Evolutionary conservation across 352 stramenopile genomes (phyloP), one percentile per base, ranked within the genome.

Genomic region (Halophytophthora polymorphica): DNA sequence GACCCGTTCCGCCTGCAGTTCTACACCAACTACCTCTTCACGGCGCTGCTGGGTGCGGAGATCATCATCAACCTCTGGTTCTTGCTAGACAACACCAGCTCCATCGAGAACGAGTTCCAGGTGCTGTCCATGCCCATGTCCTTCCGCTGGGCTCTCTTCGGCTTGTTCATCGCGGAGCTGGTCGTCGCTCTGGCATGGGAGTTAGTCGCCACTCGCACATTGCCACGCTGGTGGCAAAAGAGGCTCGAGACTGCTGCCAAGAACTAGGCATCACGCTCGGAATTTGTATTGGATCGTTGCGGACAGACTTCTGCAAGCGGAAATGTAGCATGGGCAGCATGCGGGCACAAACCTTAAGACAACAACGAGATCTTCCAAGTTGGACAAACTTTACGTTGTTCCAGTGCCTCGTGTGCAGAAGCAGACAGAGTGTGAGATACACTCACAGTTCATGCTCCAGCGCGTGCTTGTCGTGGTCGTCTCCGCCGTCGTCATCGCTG

Each of bases 1-100:
- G 66, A 78, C 42, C 55, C 52, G 15, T 83, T 78, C 45, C 69
- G 72, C 19, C 33, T 65, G 46, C 61, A 60, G 8, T 58, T 73
- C 25, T 83, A 71, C 58, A 69, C 60, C 31, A 69, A 78, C 51
- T 42, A 45, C 39, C 25, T 56, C 21, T 77, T 65, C 60, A 56
- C 64, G 21, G 51, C 71, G 31, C 21, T 50, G 5, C 47, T 44
- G 13, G 45, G 53, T 15, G 31, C 70, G 29, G 56, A 19, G 12
- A 44, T 71, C 17, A 25, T 23, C 21, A 1, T 58, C 17, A 73
- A 71, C 44, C 12, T 75, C 10, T 82, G 58, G 56, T 73, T 76
- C 37, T 39, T 78, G 31, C 46, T 82, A 12, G 61, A 75, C 51
- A 61, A 50, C 15, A 63, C 64, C 6, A 33, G 35, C 10, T 40